Percentiles rank a stretch among this genome's conserved stretches.
Conservation (phyloP, 1,284 basidiomycete genomes). For the Leccinum subrobustum region DNA sequence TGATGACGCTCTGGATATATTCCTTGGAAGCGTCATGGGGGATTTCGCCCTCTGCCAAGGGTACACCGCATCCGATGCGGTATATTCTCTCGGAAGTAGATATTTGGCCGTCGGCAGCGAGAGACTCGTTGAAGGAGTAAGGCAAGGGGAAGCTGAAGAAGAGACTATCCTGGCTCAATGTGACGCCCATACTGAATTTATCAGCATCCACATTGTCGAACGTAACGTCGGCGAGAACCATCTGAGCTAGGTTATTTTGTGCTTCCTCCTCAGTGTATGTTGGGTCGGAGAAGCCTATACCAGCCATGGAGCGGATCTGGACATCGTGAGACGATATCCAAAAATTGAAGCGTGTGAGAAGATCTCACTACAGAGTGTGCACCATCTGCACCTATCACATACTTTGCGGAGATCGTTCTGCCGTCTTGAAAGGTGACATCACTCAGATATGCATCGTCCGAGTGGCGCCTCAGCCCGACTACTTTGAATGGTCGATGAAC, state of each 20-base stretch:
- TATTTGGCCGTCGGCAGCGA: conserved; percentile 14
- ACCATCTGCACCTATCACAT: conserved; percentile 32
- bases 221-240: conserved; percentile 22
- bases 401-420: conserved; percentile 42
- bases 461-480: conserved; percentile 31
- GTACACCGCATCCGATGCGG: conserved; percentile 38
- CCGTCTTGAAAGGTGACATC: conserved; percentile 53
- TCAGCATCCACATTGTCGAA: conserved; percentile 9
- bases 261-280: background rate
- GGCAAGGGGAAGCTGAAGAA: conserved; percentile 33
- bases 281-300: conserved; percentile 22
- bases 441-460: conserved; percentile 25
- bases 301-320: conserved; percentile 23
- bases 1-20: conserved; percentile 39
- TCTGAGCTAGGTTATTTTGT: conserved; percentile 18
- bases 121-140: conserved; percentile 25
- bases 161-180: conserved; percentile 25
- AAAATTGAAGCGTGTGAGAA: background rate
- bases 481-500: conserved; percentile 28
- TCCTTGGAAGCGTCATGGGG: conserved; percentile 31
- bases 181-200: background rate
- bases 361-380: conserved; percentile 43
- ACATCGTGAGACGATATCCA: background rate
- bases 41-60: conserved; percentile 31
- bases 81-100: conserved; percentile 19